phyloP scores from a whole-genome alignment of 495 filamentous ascomycete genomes.

The Penicillium maclennaniae region DNA sequence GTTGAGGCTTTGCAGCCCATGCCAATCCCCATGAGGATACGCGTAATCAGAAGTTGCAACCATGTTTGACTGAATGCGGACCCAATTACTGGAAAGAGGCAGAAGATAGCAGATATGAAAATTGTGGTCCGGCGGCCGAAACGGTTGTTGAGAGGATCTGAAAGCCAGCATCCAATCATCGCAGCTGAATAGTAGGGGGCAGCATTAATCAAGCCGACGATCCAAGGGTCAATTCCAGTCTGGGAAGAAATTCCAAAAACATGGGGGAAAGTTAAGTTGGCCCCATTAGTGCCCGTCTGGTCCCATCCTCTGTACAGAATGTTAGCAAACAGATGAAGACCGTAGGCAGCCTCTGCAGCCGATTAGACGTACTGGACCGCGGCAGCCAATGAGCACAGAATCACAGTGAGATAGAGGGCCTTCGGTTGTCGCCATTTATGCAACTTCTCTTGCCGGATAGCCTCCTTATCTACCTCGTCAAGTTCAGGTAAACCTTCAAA shows the following conservation, averaged over 20 bases:
- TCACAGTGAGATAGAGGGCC: constrained; percentile 62
- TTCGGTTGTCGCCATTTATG: constrained; percentile 64
- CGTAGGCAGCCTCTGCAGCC: too few relatives aligned
- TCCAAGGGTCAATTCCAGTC: constrained; percentile 36
- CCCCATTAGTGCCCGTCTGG: constrained; percentile 66
- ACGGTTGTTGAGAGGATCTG: constrained; percentile 64
- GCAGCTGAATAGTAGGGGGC: constrained; percentile 39
- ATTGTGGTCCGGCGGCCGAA: constrained; percentile 66
- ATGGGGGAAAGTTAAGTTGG: constrained; percentile 67
- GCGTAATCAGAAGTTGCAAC: constrained; percentile 57
- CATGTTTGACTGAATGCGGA: constrained; percentile 62
- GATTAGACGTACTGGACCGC: too few relatives aligned
- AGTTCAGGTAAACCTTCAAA: constrained; percentile 55
- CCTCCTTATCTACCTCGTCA: constrained; percentile 48
- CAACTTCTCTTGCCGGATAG: constrained; percentile 52
- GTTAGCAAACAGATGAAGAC: too few relatives aligned
- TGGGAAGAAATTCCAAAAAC: constrained; percentile 38
- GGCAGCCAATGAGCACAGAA: constrained; percentile 68
- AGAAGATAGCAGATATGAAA: constrained; percentile 63
- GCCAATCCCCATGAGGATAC: constrained; percentile 66
- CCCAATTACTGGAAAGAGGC: constrained; percentile 58
- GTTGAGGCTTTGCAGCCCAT: constrained; percentile 58
- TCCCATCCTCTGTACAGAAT: too few relatives aligned
- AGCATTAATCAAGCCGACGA: constrained; percentile 45
- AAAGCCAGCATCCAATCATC: constrained; percentile 56